Base-by-base conservation (phyloP, 495 filamentous ascomycete genomes). In the Pyrenula aspistea region DNA sequence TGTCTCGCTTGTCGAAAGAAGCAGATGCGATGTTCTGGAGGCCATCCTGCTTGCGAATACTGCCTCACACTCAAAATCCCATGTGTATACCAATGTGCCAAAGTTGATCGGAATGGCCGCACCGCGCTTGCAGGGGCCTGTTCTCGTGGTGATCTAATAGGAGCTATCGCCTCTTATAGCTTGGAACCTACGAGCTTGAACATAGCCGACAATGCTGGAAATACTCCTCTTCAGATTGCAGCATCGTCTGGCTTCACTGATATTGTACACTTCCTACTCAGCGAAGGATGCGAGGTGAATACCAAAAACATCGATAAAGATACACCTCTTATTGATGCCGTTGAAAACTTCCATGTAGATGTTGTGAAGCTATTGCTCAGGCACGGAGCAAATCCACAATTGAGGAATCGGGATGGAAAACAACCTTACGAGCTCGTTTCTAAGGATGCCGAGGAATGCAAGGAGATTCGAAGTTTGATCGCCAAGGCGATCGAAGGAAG, bases 271-370 rank as follows among this genome's bases (percentile, higher is more conserved):
- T 74, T 77, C 51, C 76, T 98, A 11, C 76, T 97, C 56, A 77
- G 85, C 3, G 82, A 86, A 53, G 88, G 89, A 23, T 95, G 90
- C 68, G 84, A 88, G 55, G 80, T 89, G 12, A 85, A 96, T 60
- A 82, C 78, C 11, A 89, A 88, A 63, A 86, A 91, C 52, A 78
- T 80, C 53, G 88, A 95, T 62, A 86, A 86, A 65, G 93, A 98
- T 60, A 96, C 93, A 0, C 94, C 93, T 21, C 76, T 98, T 24
- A 87, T 97, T 48, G 93, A 98, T 74, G 93, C 93, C 0, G 87
- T 95, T 24, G 92, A 96, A 61, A 97, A 96, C 63, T 87, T 89
- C 1, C 88, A 96, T 64, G 65, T 94, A 2, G 88, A 86, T 15
- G 90, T 96, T 11, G 89, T 98, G 20, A 88, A 84, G 64, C 74